Conservation (phyloP, 495 filamentous ascomycete genomes). For the Sordaria brevicollis region DNA sequence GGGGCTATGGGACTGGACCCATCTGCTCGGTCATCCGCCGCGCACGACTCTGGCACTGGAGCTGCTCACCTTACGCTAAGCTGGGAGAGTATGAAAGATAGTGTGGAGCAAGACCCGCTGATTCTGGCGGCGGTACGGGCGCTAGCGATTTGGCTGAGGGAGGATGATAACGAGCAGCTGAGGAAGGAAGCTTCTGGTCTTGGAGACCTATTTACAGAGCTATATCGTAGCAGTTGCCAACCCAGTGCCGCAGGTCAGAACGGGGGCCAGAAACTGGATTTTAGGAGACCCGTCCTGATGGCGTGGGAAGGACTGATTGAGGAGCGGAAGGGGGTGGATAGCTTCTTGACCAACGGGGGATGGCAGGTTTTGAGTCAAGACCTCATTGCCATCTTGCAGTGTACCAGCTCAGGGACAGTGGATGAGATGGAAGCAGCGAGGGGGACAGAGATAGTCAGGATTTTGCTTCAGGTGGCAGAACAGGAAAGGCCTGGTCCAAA, state of each 20-base stretch:
- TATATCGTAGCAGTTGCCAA: constrained; percentile 33
- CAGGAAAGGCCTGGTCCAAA: constrained; percentile 22
- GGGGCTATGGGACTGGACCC: constrained; percentile 45
- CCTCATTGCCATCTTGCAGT: constrained; percentile 27
- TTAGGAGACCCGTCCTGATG: constrained; percentile 40
- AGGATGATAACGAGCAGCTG: constrained; percentile 50
- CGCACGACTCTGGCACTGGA: constrained; percentile 16
- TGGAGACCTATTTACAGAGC: constrained; percentile 45
- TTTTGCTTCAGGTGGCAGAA: constrained; percentile 38
- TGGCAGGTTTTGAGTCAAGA: constrained; percentile 41
- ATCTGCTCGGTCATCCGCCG: constrained; percentile 25
- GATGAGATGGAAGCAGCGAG: constrained; percentile 26
- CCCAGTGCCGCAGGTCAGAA: background rate
- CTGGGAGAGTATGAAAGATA: constrained; percentile 38
- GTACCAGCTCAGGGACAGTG: constrained; percentile 1
- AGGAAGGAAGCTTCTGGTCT: constrained; percentile 43
- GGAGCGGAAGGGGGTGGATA: constrained; percentile 32
- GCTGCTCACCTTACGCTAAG: constrained; percentile 32
- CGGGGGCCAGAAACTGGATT: constrained; percentile 35
- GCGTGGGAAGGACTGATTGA: constrained; percentile 42
- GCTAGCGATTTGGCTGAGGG: constrained; percentile 49
- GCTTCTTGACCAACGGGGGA: constrained; percentile 33
- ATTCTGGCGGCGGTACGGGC: constrained; percentile 41
- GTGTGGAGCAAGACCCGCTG: constrained; percentile 33
- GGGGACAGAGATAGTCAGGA: constrained; percentile 42